Percentiles rank a stretch among this genome's conserved stretches.
These are phyloP conservation scores for Chlorella variabilis DNA, from an alignment of 163 green algal species.

Conservation along the genomic window DNA sequence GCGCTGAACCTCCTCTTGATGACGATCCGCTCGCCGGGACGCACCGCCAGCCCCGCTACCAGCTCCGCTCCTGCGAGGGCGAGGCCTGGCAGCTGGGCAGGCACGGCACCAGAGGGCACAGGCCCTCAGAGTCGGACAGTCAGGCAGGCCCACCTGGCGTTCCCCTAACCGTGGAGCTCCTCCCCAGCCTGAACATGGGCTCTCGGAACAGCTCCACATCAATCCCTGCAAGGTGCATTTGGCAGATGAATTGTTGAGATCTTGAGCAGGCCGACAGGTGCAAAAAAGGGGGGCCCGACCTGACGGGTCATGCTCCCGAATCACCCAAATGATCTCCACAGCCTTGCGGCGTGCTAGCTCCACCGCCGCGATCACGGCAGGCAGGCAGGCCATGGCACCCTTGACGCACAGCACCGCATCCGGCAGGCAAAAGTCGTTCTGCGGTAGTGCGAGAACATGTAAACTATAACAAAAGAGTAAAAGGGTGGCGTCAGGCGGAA, in stretches of 20 bases:
- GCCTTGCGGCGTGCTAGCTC: constrained; percentile 42
- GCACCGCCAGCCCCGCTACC: constrained; percentile 50
- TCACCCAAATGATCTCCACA: constrained; percentile 70
- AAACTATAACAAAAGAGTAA: too few species aligned
- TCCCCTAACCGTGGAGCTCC: constrained; percentile 49
- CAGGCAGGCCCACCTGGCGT: too few species aligned
- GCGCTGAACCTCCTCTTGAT: constrained; percentile 77
- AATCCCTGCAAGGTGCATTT: constrained; percentile 47
- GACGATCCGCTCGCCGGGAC: constrained; percentile 53
- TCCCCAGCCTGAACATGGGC: constrained; percentile 57
- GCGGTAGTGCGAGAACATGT: constrained; percentile 9
- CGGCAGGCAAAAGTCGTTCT: constrained; percentile 78
- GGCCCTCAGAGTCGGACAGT: too few species aligned
- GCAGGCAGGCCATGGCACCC: constrained; percentile 62
- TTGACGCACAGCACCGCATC: constrained; percentile 61
- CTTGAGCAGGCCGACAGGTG: too few species aligned
- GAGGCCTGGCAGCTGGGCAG: too few species aligned
- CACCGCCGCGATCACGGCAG: constrained; percentile 55
- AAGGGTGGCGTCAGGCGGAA: too few species aligned
- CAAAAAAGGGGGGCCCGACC: constrained; percentile 32
- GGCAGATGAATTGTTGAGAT: too few species aligned
- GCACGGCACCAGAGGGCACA: too few species aligned
- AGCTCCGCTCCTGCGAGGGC: constrained; percentile 63
- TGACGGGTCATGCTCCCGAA: constrained; percentile 66
- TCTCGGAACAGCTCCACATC: constrained; percentile 70